These are phyloP conservation scores for Podaxis carcinomalis DNA, from an alignment of 768 basidiomycete genomes.

Conservation along the genomic window DNA sequence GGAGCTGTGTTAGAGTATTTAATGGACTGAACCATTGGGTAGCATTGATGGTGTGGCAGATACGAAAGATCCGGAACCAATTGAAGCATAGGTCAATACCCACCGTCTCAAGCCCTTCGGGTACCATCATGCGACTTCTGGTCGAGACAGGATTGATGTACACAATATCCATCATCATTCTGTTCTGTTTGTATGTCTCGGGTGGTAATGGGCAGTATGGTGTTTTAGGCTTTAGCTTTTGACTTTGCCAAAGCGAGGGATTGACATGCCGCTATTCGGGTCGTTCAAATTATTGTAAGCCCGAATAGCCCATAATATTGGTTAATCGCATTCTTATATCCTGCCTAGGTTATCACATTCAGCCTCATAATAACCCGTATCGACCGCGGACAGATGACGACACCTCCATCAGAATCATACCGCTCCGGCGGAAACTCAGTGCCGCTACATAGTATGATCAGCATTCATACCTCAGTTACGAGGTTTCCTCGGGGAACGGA, in stretches of 20 bases:
- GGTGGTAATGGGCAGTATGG: slow-evolving; percentile 33
- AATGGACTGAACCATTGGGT: neutral
- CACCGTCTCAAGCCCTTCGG: slow-evolving; percentile 21
- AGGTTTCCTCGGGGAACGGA: slow-evolving; percentile 13
- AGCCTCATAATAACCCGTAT: slow-evolving; percentile 27
- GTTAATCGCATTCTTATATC: neutral
- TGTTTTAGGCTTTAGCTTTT: slow-evolving; percentile 24
- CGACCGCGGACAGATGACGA: slow-evolving; percentile 20
- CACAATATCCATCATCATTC: slow-evolving; percentile 28
- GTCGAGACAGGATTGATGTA: slow-evolving; percentile 38
- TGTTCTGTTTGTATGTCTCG: slow-evolving; percentile 30
- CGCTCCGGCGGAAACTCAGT: slow-evolving; percentile 4
- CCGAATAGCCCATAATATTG: neutral
- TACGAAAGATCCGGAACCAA: slow-evolving; percentile 29
- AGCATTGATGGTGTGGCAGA: slow-evolving; percentile 34
- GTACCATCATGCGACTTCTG: slow-evolving; percentile 25
- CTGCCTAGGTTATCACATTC: slow-evolving; percentile 26
- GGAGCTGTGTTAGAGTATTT: neutral
- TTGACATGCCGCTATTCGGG: slow-evolving; percentile 16
- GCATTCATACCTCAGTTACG: slow-evolving; percentile 26
- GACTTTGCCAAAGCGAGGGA: neutral
- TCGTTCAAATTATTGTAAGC: slow-evolving; percentile 39
- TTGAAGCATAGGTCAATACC: slow-evolving; percentile 20
- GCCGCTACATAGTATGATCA: slow-evolving; percentile 25
- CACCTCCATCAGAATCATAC: slow-evolving; percentile 2